Evolutionary conservation across 2,329 filamentous ascomycete species (phyloP), one percentile per base, ranked within the genome.

Genomic region (Helicocarpus griseus): DNA sequence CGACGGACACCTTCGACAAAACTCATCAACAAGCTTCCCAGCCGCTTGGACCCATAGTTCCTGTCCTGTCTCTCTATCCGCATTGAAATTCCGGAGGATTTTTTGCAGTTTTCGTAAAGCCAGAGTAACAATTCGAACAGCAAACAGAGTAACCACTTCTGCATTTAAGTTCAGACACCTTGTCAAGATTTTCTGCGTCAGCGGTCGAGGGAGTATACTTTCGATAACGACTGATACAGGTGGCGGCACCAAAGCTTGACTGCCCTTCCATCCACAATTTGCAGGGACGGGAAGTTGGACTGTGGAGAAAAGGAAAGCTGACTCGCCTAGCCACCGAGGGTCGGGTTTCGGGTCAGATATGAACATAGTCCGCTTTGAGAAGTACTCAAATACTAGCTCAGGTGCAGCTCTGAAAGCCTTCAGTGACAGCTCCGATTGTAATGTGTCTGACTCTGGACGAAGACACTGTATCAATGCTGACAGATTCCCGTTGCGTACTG

Each of bases 281-380:
- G 73, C 64, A 2, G 90, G 90, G 2, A 95, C 74, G 1, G 84
- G 81, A 33, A 94, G 73, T 52, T 85, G 79, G 43, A 96, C 82
- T 1, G 84, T 81, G 54, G 86, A 86, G 67, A 94, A 95, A 4
- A 98, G 71, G 56, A 97, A 88, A 0, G 89, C 83, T 0, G 89
- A 89, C 64, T 94, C 95, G 39, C 91, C 90, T 58, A 97, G 87
- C 93, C 93, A 98, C 0, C 89, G 93, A 41, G 89, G 84, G 2
- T 89, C 93, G 4, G 94, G 77, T 63, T 95, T 97, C 0, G 93
- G 90, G 39, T 97, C 90, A 56, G 95, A 89, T 0, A 84, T 81
- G 61, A 97, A 93, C 50, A 84, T 80, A 54, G 80, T 83, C 63
- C 89, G 90, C 63, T 81, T 83, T 40, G 82, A 76, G 63, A 95